These are phyloP conservation scores for Pestalotiopsis fici DNA, from an alignment of 2,329 filamentous ascomycete species.

Conservation along the genomic window DNA sequence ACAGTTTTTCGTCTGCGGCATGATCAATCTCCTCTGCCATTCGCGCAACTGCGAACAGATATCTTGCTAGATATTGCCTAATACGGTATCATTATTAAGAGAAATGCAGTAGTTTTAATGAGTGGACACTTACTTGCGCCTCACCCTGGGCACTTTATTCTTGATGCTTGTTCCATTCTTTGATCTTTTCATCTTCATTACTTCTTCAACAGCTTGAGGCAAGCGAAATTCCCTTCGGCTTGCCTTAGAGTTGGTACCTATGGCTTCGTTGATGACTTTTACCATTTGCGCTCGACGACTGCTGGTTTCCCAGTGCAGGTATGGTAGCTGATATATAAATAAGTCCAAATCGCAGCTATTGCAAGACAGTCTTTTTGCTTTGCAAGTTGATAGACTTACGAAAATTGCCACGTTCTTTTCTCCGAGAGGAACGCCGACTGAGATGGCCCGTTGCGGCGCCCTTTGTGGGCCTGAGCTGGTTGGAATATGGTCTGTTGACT, in stretches of 20 bases:
- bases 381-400: not conserved
- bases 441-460: not conserved
- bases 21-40: slow-evolving; percentile 22
- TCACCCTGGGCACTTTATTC: not conserved
- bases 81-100: not conserved
- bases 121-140: not conserved
- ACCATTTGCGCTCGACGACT: slow-evolving; percentile 13
- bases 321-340: slow-evolving; percentile 19
- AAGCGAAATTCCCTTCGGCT: not conserved
- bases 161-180: slow-evolving; percentile 1
- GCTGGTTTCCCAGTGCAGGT: slow-evolving; percentile 28
- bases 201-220: not conserved
- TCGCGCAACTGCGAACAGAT: slow-evolving; percentile 16
- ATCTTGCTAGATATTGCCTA: slow-evolving; percentile 10
- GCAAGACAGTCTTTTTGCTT: not conserved
- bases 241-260: slow-evolving; percentile 4
- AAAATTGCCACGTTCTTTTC: slow-evolving; percentile 13
- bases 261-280: slow-evolving; percentile 17
- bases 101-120: not conserved
- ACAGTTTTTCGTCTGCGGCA: slow-evolving; percentile 18
- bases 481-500: not conserved
- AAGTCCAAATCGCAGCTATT: not conserved
- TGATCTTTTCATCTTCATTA: not conserved
- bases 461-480: not conserved
- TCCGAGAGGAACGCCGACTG: not conserved